These are phyloP conservation scores for Tuber aestivum DNA, from an alignment of 495 filamentous ascomycete species.

Conservation along the genomic window DNA sequence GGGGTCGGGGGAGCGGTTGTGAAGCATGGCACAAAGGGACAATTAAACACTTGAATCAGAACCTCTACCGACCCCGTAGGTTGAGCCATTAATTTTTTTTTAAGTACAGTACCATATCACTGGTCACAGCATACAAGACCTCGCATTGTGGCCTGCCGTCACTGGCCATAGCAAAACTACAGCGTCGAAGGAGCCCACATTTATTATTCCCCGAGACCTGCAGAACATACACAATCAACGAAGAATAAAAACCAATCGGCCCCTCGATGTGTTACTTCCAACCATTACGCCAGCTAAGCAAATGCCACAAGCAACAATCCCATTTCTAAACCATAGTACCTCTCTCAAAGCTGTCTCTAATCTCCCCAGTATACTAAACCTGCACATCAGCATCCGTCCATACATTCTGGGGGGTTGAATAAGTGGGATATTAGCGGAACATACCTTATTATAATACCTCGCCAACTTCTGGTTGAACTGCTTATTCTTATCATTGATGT, in stretches of 20 bases:
- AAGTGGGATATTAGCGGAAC: slow-evolving; percentile 20
- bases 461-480: slow-evolving; percentile 96
- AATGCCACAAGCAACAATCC: neutral
- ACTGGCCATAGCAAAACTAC: neutral
- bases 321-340: slow-evolving; percentile 71
- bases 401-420: neutral
- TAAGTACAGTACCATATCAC: neutral
- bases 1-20: neutral
- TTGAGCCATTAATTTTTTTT: neutral
- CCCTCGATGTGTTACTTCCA: neutral
- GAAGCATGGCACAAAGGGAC: neutral
- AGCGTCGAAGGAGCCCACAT: neutral
- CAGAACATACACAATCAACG: neutral
- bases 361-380: slow-evolving; percentile 80
- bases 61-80: neutral
- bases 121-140: neutral
- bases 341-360: slow-evolving; percentile 94
- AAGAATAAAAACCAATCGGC: neutral
- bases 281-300: neutral
- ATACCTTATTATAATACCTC: slow-evolving; percentile 90
- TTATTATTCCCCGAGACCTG: neutral
- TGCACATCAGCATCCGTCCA: slow-evolving; percentile 41
- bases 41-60: neutral
- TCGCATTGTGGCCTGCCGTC: neutral
- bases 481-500: slow-evolving; percentile 99